Base-by-base conservation (phyloP, 352 stramenopile genomes). In the Saprolegnia diclina region DNA sequence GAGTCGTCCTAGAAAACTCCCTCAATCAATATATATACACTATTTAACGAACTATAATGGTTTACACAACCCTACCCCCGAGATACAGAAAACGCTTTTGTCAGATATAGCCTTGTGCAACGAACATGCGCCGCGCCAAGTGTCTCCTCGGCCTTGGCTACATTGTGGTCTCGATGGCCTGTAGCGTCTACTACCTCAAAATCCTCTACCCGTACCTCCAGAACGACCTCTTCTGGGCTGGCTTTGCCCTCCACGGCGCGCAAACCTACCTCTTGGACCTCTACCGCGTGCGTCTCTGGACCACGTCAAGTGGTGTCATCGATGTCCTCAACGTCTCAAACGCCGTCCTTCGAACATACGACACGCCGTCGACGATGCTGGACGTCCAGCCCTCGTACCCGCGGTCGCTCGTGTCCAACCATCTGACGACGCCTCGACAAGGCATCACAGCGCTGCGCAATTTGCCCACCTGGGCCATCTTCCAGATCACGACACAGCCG, bases 191-290 rank as follows among this genome's bases (percentile, higher is more conserved):
- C 7, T 45, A 16, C 38, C 38, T 45, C 38, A 14, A 45, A 16
- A 45, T 45, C 38, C 7, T 45, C 7, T 7, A 14, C 38, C 38
- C 38, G 7, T 7, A 14, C 38, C 14, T 45, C 7, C 7, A 14
- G 7, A 69, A 69, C 44, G 63, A 69, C 21, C 21, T 69, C 11
- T 69, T 55, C 26, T 69, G 63, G 63, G 14, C 24, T 11, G 53
- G 53, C 24, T 69, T 69, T 29, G 50, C 61, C 37, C n/a, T 45
- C 18, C 21, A 42, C 10, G 46, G 44, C 9, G 63, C 63, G 21
- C 63, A 69, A 18, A 53, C 63, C 18, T 69, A 61, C 44, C 16
- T 69, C 13, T 37, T 69, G 40, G 63, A 69, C 42, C 18, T 35
- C 6, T 48, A 46, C 19, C 61, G 53, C 53, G n/a, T 13, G 10